Conservation (phyloP, 805 yeast species). For the Cyberlindnera americana region DNA sequence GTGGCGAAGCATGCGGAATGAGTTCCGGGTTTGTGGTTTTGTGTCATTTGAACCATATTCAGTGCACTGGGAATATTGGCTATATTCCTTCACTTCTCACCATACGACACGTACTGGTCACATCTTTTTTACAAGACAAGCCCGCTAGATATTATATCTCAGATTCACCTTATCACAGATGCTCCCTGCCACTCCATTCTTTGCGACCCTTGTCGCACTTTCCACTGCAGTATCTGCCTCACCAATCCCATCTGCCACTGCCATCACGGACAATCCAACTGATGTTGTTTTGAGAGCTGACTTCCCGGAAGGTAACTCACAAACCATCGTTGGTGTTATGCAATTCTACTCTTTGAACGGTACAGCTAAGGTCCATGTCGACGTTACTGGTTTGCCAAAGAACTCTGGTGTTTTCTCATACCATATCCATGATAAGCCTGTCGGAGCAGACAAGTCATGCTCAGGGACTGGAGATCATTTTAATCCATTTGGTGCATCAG, state of each 20-base stretch:
- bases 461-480: conserved; percentile 54
- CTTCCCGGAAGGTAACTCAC: conserved; percentile 29
- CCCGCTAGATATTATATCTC: background rate
- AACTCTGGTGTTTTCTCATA: conserved; percentile 66
- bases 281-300: conserved; percentile 31
- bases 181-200: background rate
- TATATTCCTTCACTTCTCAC: background rate
- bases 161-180: background rate
- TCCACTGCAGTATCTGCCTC: background rate
- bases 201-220: background rate
- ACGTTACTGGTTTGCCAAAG: conserved; percentile 64
- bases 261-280: conserved; percentile 20
- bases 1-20: too few relatives aligned
- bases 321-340: conserved; percentile 47
- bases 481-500: conserved; percentile 58
- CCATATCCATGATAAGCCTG: conserved; percentile 60
- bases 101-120: background rate
- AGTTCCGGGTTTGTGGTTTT: background rate
- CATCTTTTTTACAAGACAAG: too few relatives aligned
- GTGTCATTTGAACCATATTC: background rate
- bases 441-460: conserved; percentile 50
- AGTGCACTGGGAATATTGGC: background rate
- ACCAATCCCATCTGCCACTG: conserved; percentile 14
- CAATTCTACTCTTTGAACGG: conserved; percentile 60
- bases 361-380: conserved; percentile 62